Base-by-base conservation (phyloP, 345 rosid genomes). In the Noccaea bulbosa region DNA sequence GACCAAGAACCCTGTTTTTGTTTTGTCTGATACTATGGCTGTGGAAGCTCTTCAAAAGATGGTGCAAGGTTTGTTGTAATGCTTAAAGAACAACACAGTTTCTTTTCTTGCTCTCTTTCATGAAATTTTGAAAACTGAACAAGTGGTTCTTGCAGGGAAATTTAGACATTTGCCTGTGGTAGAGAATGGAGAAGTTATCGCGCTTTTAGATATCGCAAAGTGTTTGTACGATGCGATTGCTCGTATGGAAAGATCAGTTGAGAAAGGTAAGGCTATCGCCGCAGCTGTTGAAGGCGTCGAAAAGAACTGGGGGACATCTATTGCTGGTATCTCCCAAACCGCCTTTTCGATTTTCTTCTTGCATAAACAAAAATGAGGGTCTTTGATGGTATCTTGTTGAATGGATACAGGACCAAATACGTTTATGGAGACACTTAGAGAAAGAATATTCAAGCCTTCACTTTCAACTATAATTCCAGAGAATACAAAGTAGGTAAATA, bases 251-350 rank as follows among this genome's bases (percentile, higher is more conserved):
- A 92, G 98, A 82, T 87, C 94, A 12, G 91, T 88, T 76, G 99
- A 95, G 79, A 95, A 95, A 59, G 98, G 99, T 61, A 92, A 95
- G 62, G 99, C 97, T 37, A 88, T 95, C 57, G 97, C 98, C 81
- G 98, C 99, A 16, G 98, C 97, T 15, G 98, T 95, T 56, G 99
- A 95, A 88, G 99, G 99, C 3, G 99, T 88, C 60, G 99, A 95
- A 78, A 92, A 87, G 46, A 84, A 83, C 47, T 95, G 98, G 97
- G 92, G 94, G 27, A 71, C 97, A 56, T 80, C 93, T 35, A 38
- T 83, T 0, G 74, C 96, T 74, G 98, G 98, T 95, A 38, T 41
- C 92, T 38, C 47, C 14, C 15, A 2, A 38, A 37, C n/a, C 44
- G 38, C 15, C 41, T 53, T 53, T 53, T 54, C 1, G 8, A 7